Percentiles rank a stretch among this genome's conserved stretches.
These are phyloP conservation scores for Amanita phalloides DNA, from an alignment of 768 basidiomycete genomes.

Conservation along the genomic window DNA sequence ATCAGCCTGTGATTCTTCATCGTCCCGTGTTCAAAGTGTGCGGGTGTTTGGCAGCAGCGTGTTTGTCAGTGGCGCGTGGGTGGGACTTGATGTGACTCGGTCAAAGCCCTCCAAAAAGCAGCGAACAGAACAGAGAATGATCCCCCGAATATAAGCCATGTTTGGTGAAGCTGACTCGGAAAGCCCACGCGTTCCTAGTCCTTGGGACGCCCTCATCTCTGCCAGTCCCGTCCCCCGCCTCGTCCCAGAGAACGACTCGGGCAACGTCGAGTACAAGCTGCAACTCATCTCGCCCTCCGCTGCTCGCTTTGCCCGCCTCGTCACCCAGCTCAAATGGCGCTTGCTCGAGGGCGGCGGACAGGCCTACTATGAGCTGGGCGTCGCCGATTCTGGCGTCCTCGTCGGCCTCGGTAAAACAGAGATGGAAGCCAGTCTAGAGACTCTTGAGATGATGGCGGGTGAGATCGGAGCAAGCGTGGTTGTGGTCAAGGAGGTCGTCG, in stretches of 20 bases:
- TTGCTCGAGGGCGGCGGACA: slow-evolving; percentile 77
- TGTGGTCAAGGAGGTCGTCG: slow-evolving; percentile 81
- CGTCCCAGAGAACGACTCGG: slow-evolving; percentile 71
- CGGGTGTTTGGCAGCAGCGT: background rate
- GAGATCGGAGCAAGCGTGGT: slow-evolving; percentile 91
- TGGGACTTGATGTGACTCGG: background rate
- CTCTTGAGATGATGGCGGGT: slow-evolving; percentile 88
- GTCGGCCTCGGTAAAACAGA: slow-evolving; percentile 67
- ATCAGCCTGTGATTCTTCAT: too few species aligned
- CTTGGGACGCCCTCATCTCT: slow-evolving; percentile 69
- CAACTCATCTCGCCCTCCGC: slow-evolving; percentile 74
- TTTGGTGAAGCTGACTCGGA: slow-evolving; percentile 79
- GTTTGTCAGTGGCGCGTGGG: background rate
- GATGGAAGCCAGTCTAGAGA: slow-evolving; percentile 74
- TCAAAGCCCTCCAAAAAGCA: too few species aligned
- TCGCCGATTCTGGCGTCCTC: slow-evolving; percentile 82
- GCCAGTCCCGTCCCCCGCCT: slow-evolving; percentile 48
- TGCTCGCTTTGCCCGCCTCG: slow-evolving; percentile 70
- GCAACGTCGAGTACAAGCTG: slow-evolving; percentile 92
- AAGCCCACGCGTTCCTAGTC: slow-evolving; percentile 68
- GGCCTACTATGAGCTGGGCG: slow-evolving; percentile 75
- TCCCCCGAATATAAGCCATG: slow-evolving; percentile 36
- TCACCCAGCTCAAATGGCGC: slow-evolving; percentile 95
- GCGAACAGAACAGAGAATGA: slow-evolving; percentile 11
- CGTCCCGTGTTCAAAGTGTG: too few species aligned